These are phyloP conservation scores for Pseudoperonospora humuli DNA, from an alignment of 352 stramenopile genomes.

Conservation along the genomic window DNA sequence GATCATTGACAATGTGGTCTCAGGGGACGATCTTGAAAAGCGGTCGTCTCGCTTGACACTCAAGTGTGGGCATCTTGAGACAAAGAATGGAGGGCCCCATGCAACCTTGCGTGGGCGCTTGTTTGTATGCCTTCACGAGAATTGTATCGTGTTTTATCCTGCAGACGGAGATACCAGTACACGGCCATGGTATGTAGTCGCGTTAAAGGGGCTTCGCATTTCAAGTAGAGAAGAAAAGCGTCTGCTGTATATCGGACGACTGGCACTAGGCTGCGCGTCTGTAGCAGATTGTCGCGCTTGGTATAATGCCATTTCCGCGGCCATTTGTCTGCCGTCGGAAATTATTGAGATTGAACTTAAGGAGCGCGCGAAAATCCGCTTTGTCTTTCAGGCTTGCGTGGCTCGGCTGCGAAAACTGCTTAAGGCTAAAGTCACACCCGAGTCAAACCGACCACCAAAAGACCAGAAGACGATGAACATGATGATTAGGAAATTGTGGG, in stretches of 20 bases:
- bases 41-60: slow-evolving; percentile 61
- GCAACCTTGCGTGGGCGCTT: slow-evolving; percentile 69
- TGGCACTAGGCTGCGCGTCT: slow-evolving; percentile 49
- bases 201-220: slow-evolving; percentile 56
- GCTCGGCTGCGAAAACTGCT: slow-evolving; percentile 62
- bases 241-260: slow-evolving; percentile 48
- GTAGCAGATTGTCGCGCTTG: slow-evolving; percentile 49
- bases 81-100: slow-evolving; percentile 68
- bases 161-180: slow-evolving; percentile 51
- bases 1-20: slow-evolving; percentile 57
- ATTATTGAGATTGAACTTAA: slow-evolving; percentile 77
- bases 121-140: slow-evolving; percentile 73
- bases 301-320: slow-evolving; percentile 64
- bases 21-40: slow-evolving; percentile 56
- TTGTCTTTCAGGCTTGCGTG: slow-evolving; percentile 57
- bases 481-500: slow-evolving; percentile 72
- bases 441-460: slow-evolving; percentile 54
- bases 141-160: slow-evolving; percentile 72
- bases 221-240: slow-evolving; percentile 60
- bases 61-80: slow-evolving; percentile 63
- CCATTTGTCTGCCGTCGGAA: slow-evolving; percentile 47
- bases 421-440: slow-evolving; percentile 71
- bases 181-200: slow-evolving; percentile 73
- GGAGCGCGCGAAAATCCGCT: slow-evolving; percentile 64
- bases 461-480: slow-evolving; percentile 70